Conservation (phyloP, 768 basidiomycete species). For the Sarcodon aspratus region DNA sequence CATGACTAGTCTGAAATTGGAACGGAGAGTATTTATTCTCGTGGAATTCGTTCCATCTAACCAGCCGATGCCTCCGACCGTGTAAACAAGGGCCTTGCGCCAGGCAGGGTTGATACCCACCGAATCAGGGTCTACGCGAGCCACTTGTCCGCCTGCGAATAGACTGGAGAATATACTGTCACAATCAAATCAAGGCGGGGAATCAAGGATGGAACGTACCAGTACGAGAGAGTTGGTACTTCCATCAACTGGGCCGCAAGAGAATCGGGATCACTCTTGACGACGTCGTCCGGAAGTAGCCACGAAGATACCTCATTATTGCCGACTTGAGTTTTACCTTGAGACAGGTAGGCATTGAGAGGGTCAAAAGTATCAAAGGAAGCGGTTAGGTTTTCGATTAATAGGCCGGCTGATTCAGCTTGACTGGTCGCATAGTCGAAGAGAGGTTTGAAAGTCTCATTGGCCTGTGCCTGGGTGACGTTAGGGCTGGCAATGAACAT, state of each 20-base stretch:
- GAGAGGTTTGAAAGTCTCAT: conserved; percentile 22
- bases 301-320: conserved; percentile 8
- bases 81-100: conserved; percentile 28
- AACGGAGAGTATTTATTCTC: conserved; percentile 9
- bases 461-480: conserved; percentile 21
- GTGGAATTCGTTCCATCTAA: conserved; percentile 7
- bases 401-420: background rate
- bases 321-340: no score
- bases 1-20: conserved; percentile 10
- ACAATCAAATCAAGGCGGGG: background rate
- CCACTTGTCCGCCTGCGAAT: conserved; percentile 33
- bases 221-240: conserved; percentile 1
- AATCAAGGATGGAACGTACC: conserved; percentile 4
- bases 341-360: conserved; percentile 1
- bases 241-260: conserved; percentile 4
- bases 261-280: conserved; percentile 7
- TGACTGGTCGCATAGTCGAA: conserved; percentile 12
- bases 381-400: conserved; percentile 8
- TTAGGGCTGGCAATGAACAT: conserved; percentile 22
- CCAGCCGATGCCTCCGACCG: conserved; percentile 12
- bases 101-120: conserved; percentile 37
- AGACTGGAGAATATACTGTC: conserved; percentile 16
- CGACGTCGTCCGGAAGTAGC: conserved; percentile 10
- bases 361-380: conserved; percentile 5
- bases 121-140: conserved; percentile 22